These are phyloP conservation scores for Kwoniella sp. DNA, from an alignment of 768 basidiomycete species.

Conservation along the genomic window DNA sequence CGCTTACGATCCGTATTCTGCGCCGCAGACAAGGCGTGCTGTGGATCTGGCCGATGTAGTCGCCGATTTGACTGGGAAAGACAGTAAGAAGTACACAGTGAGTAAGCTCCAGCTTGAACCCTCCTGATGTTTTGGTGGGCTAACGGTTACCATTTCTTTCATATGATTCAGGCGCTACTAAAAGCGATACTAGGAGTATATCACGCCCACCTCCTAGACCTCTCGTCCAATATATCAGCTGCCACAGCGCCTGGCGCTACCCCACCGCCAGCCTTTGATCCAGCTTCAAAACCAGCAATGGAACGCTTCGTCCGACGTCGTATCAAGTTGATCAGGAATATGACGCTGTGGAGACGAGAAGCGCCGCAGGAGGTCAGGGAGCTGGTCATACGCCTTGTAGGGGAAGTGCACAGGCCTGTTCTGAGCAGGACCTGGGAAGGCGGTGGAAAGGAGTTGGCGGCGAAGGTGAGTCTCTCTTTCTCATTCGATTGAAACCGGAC, in stretches of 20 bases:
- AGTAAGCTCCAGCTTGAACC: slow-evolving; percentile 27
- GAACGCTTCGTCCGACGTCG: slow-evolving; percentile 68
- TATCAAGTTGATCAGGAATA: slow-evolving; percentile 72
- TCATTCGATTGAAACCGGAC: too few relatives aligned
- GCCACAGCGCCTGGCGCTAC: slow-evolving; percentile 28
- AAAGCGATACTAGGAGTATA: slow-evolving; percentile 62
- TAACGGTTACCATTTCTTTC: slow-evolving; percentile 6
- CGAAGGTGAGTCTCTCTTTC: slow-evolving; percentile 61
- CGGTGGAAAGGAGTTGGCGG: slow-evolving; percentile 70
- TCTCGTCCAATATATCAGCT: slow-evolving; percentile 49
- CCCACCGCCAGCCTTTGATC: slow-evolving; percentile 67
- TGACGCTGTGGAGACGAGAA: slow-evolving; percentile 76
- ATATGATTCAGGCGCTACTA: slow-evolving; percentile 61
- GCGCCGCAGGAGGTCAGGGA: slow-evolving; percentile 65
- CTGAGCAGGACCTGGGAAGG: slow-evolving; percentile 83
- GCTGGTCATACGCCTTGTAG: slow-evolving; percentile 65
- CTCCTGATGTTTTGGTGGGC: background rate
- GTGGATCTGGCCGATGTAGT: slow-evolving; percentile 79
- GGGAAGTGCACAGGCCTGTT: slow-evolving; percentile 66
- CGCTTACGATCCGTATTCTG: slow-evolving; percentile 79
- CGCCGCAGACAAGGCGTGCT: slow-evolving; percentile 64
- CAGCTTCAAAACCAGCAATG: slow-evolving; percentile 72
- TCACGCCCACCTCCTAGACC: slow-evolving; percentile 60
- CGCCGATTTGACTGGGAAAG: slow-evolving; percentile 70
- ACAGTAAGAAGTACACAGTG: slow-evolving; percentile 58